These are phyloP conservation scores for Trypanosoma conorhini DNA, from an alignment of 208 protist genomes.

Conservation along the genomic window DNA sequence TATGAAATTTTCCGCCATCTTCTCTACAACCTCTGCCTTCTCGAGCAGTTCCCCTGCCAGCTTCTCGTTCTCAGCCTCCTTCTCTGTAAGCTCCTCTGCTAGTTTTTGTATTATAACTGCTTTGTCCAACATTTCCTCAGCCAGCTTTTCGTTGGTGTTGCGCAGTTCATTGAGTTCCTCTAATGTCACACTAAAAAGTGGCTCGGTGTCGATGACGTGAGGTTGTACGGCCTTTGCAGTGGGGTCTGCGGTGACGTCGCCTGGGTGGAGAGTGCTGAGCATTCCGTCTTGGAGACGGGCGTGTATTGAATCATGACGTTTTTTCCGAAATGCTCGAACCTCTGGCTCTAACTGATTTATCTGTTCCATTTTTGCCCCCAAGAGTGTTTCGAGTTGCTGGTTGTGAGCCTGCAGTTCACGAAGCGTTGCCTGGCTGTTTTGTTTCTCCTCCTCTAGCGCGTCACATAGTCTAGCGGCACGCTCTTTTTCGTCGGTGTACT, in stretches of 20 bases:
- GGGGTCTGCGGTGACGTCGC: not conserved
- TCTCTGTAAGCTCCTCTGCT: conserved; percentile 4
- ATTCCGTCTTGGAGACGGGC: not conserved
- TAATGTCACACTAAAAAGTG: not conserved
- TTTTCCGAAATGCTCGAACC: not conserved
- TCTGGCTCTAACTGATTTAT: not conserved
- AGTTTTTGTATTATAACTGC: not conserved
- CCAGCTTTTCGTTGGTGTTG: not conserved
- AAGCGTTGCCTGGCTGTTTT: conserved; percentile 1
- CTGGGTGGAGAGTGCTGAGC: not conserved
- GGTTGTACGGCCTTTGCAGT: not conserved
- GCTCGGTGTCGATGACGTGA: not conserved
- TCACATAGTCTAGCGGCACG: conserved; percentile 18
- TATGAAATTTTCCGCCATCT: conserved; percentile 23
- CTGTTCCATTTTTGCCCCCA: not conserved
- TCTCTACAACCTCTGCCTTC: conserved; percentile 3
- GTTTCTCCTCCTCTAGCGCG: conserved; percentile 29
- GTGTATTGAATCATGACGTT: not conserved
- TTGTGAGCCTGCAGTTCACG: not conserved
- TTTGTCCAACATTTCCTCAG: not conserved
- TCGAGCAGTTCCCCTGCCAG: conserved; percentile 13
- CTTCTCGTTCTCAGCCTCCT: conserved; percentile 15
- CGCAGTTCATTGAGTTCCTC: not conserved
- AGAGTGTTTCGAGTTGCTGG: not conserved
- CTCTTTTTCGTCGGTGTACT: conserved; percentile 28